Conservation (phyloP, 192 early-diverging fungal species). For the Mortierella antarctica region DNA sequence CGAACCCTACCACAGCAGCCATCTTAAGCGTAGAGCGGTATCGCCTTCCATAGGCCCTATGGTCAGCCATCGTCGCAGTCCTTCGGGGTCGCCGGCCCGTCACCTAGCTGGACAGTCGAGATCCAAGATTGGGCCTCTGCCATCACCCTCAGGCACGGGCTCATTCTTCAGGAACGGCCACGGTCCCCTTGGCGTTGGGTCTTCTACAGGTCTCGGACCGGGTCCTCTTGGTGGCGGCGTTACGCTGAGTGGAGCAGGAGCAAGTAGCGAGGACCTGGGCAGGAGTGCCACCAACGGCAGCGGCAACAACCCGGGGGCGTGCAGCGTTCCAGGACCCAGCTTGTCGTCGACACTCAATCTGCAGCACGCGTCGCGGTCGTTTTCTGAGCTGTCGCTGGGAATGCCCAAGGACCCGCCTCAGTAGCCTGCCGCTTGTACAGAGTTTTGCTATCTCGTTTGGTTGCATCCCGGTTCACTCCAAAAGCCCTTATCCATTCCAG, state of each 20-base stretch:
- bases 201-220: background rate
- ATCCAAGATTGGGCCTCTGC: constrained; percentile 31
- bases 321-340: background rate
- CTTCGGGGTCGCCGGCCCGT: constrained; percentile 43
- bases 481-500: too few relatives aligned
- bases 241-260: background rate
- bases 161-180: constrained; percentile 24
- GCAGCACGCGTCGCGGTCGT: constrained; percentile 40
- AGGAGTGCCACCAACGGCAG: background rate
- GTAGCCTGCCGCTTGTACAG: background rate
- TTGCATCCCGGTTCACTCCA: too few relatives aligned
- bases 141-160: constrained; percentile 33
- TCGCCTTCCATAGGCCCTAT: constrained; percentile 49
- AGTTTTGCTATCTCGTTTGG: background rate
- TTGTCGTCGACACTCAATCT: constrained; percentile 25
- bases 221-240: background rate
- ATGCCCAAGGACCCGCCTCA: constrained; percentile 28
- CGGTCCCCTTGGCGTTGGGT: background rate
- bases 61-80: constrained; percentile 31
- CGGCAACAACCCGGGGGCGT: background rate
- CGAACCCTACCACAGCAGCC: constrained; percentile 44
- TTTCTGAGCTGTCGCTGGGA: constrained; percentile 36
- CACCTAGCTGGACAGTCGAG: constrained; percentile 31
- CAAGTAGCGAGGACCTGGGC: background rate
- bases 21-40: constrained; percentile 43